A percentile compares a stretch with the other conserved stretches of the same genome.
These are phyloP conservation scores for Trametes villosa DNA, from an alignment of 768 basidiomycete species.

Conservation along the genomic window DNA sequence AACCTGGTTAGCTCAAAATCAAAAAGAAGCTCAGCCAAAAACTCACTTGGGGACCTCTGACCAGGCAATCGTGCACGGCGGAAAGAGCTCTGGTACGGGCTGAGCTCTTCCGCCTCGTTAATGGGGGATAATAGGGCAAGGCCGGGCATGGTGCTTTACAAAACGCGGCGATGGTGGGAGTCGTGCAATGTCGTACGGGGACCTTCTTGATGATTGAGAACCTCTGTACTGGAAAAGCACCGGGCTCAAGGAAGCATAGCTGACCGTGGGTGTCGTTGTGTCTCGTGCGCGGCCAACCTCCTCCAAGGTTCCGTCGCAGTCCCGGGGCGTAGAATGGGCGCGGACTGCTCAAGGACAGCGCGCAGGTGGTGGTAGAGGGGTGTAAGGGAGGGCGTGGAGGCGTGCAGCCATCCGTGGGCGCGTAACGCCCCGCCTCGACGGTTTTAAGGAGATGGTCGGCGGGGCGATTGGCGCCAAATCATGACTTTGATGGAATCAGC, in stretches of 20 bases:
- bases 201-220: conserved; percentile 16
- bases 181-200: conserved; percentile 1
- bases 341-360: neutral
- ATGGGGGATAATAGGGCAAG: conserved; percentile 20
- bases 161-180: neutral
- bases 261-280: conserved; percentile 1
- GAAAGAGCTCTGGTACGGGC: conserved; percentile 17
- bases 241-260: conserved; percentile 8
- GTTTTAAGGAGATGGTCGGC: conserved; percentile 22
- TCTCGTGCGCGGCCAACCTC: neutral
- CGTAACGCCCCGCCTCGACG: conserved; percentile 11
- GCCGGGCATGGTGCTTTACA: conserved; percentile 14
- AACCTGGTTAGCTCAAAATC: neutral
- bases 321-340: neutral
- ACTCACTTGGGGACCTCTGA: conserved; percentile 21
- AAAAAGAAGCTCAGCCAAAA: too few species aligned
- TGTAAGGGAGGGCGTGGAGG: conserved; percentile 7
- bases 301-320: neutral
- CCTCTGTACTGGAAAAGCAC: neutral
- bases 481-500: conserved; percentile 22
- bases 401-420: conserved; percentile 15
- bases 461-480: conserved; percentile 22
- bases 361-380: neutral
- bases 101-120: conserved; percentile 17
- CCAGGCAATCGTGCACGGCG: neutral